phyloP scores from a whole-genome alignment of 139 green algal species.

The Limnomonas spitsbergensis region DNA sequence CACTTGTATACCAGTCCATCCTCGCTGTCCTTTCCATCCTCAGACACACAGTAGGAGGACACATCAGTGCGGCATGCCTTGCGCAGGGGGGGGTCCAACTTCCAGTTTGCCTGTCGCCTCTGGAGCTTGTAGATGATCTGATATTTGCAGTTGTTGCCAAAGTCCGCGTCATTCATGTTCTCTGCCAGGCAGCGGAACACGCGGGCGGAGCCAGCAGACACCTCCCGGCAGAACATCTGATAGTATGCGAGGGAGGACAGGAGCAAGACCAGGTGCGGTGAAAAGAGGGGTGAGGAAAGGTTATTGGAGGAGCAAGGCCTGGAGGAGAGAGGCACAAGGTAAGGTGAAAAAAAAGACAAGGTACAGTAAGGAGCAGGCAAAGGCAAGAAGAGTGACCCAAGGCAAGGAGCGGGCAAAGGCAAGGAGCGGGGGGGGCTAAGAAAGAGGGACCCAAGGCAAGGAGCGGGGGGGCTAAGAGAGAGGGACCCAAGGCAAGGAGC shows the following conservation, averaged over 20 bases:
- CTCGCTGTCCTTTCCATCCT: slow-evolving; percentile 39
- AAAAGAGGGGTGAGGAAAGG: neutral
- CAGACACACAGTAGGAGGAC: slow-evolving; percentile 37
- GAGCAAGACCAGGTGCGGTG: no score
- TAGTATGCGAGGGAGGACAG: no score
- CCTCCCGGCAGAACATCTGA: slow-evolving; percentile 11
- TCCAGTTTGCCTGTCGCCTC: slow-evolving; percentile 66
- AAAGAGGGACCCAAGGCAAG: no score
- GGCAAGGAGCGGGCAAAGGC: no score
- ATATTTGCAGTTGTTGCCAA: slow-evolving; percentile 56
- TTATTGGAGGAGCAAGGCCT: no score
- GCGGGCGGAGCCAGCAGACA: slow-evolving; percentile 32
- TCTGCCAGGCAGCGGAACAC: slow-evolving; percentile 71
- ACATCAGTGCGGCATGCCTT: slow-evolving; percentile 59
- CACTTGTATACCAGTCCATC: slow-evolving; percentile 34
- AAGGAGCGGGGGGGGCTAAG: no score
- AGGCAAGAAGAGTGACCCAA: no score
- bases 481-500: no score
- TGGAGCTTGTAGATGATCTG: slow-evolving; percentile 63
- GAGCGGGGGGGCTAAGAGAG: no score
- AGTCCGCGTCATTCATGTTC: slow-evolving; percentile 69
- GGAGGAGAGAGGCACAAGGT: no score
- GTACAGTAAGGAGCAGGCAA: no score
- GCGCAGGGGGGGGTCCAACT: slow-evolving; percentile 72
- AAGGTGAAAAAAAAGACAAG: no score